Evolutionary conservation across 805 yeast species (phyloP).

Genomic region (Metschnikowia anglica): DNA sequence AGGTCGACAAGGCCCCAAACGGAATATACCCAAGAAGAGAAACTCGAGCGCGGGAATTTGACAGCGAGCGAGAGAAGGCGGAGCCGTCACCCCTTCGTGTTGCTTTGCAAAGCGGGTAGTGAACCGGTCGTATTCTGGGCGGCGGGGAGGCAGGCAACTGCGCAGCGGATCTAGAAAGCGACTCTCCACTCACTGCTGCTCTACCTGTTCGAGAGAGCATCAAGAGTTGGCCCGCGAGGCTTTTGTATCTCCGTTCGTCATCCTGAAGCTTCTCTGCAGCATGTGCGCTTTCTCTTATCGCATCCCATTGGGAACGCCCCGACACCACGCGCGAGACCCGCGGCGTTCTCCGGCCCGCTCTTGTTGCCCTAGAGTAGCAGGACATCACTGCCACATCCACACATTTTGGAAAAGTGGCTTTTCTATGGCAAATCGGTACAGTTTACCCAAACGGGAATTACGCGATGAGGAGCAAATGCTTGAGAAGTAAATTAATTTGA

Average conservation of each 20-base stretch:
- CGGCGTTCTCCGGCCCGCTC: constrained; percentile 10
- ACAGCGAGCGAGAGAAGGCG: background rate
- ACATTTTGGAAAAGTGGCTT: no score
- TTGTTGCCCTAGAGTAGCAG: background rate
- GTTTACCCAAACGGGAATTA: background rate
- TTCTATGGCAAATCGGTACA: no score
- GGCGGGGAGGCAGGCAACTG: no score
- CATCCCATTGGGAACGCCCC: constrained; percentile 1
- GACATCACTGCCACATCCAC: no score
- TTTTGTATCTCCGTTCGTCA: no score
- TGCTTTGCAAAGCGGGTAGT: no score
- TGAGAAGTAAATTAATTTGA: background rate
- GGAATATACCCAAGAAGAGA: background rate
- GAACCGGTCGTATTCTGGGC: no score
- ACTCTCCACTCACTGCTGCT: no score
- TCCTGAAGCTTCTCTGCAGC: no score
- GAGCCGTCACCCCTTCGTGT: background rate
- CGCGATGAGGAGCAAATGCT: background rate
- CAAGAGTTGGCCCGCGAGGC: background rate
- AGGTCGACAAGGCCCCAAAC: background rate
- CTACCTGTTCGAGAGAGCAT: no score
- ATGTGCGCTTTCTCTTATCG: constrained; percentile 3
- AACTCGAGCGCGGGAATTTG: constrained; percentile 3
- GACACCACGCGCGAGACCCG: background rate
- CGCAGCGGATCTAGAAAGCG: no score